Evolutionary conservation across 169 alveolate species (phyloP), one percentile per base, ranked within the genome.

Genomic region (Prorocentrum cordatum): DNA sequence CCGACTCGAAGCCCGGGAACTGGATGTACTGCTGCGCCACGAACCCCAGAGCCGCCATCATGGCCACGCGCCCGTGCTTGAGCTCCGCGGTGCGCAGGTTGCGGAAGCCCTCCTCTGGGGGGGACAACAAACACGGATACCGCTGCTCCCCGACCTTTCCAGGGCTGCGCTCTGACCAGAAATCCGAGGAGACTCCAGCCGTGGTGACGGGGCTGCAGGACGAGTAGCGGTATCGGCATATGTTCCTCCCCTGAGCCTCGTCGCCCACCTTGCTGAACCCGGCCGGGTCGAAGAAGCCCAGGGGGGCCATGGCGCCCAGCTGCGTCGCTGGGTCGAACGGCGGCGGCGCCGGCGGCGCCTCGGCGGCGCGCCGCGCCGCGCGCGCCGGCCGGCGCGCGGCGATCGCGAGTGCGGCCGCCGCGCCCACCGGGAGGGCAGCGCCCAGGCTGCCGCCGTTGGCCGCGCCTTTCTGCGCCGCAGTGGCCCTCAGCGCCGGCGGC

Each of bases 51-150:
- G 36, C 36, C 35, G 79, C 79, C 20, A 67, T 31, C 79, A 67
- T 67, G 59, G 79, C 79, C 59, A 67, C 66, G 16, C 66, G 24
- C 24, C 66, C 66, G 24, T 54, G 66, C 66, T 54, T 54, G 66
- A 54, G 20, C 66, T 54, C 66, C 16, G 66, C 66, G 24, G 66
- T 31, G 18, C 66, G 66, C 66, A 54, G 29, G 66, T 54, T 54
- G 33, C 24, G 20, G 66, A 54, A 54, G 66, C 66, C 66, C 4
- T 2, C 66, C 66, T 54, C 66, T 9, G 59, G 12, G 79, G n/a
- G n/a, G n/a, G n/a, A n/a, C n/a, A n/a, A n/a, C n/a, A n/a, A n/a
- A n/a, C n/a, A n/a, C n/a, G n/a, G n/a, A n/a, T n/a, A n/a, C n/a
- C n/a, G n/a, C n/a, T n/a, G n/a, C n/a, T n/a, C n/a, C n/a, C n/a